Evolutionary conservation across 768 basidiomycete species (phyloP), one percentile per base, ranked within the genome.

Genomic region (Floccularia luteovirens): DNA sequence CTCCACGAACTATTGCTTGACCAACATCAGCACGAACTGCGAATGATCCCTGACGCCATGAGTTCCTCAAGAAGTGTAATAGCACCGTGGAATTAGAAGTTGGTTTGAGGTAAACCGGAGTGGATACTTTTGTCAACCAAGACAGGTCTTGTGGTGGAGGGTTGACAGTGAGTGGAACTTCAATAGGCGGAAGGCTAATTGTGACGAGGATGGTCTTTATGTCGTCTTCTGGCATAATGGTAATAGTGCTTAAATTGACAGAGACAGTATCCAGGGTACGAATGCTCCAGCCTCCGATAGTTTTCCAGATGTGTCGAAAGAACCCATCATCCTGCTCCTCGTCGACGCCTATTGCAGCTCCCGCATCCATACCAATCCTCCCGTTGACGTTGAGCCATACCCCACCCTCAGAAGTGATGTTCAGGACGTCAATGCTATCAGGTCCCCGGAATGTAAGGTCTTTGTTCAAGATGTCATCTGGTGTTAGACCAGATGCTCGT

Each of bases 201-300:
- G 61, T 60, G 3, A 70, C 68, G 4, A 88, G 72, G 3, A 65
- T 47, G 5, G 57, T 45, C 1, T 57, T 54, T 2, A 61, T 55
- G 35, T 73, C 58, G 36, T 64, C 47, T 32, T 68, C 57, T 4
- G 78, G 68, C 19, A 64, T 57, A 2, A 88, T 52, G 22, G 63
- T 53, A 43, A 83, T 65, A 2, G 67, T 69, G 33, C 66, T 70
- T 39, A 81, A 57, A 39, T 69, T 60, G 30, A 82, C 67, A 3
- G 83, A 70, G 10, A 84, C 72, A 11, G 59, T 64, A 45, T 75
- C 72, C 38, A 90, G 48, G 10, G 54, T 59, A 24, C 65, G 64
- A 22, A 89, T 69, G 4, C 82, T 75, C 72, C 82, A 79, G 24
- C 82, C 68, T 2, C 84, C 86, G 13, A 87, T 42, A 1, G 71